These are phyloP conservation scores for Lachancea fermentati DNA, from an alignment of 805 yeast genomes.

Conservation along the genomic window DNA sequence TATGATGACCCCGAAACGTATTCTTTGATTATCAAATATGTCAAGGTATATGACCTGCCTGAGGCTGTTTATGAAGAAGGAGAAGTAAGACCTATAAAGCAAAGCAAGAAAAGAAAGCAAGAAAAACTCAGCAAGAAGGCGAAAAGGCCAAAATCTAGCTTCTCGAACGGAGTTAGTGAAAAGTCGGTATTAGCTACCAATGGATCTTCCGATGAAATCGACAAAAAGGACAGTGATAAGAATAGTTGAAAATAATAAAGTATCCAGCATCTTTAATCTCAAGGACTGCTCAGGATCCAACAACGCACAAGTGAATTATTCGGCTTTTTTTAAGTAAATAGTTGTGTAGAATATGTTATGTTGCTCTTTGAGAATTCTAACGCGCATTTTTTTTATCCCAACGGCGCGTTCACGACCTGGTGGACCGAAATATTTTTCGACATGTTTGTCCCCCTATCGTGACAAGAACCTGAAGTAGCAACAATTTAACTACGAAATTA, in stretches of 20 bases:
- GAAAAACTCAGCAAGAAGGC: constrained; percentile 34
- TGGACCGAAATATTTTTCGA: neutral
- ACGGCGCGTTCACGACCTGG: too few species aligned
- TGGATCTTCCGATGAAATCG: neutral
- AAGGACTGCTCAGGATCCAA: too few species aligned
- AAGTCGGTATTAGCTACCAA: neutral
- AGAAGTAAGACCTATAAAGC: constrained; percentile 68
- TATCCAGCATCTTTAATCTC: too few species aligned
- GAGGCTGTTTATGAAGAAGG: constrained; percentile 75
- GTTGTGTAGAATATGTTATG: too few species aligned
- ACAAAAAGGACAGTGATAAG: neutral
- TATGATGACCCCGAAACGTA: constrained; percentile 49
- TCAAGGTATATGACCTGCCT: constrained; percentile 76
- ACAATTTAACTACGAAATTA: too few species aligned
- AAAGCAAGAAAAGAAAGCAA: constrained; percentile 47
- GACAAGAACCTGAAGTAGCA: too few species aligned
- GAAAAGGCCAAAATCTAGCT: constrained; percentile 34
- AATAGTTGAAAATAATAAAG: too few species aligned
- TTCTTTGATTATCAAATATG: constrained; percentile 63
- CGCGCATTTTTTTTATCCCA: too few species aligned
- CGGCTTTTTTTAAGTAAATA: too few species aligned
- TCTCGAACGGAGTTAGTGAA: constrained; percentile 6
- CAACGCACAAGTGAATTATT: too few species aligned
- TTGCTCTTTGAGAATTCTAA: too few species aligned
- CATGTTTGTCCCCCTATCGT: neutral